Percentiles rank a stretch among this genome's conserved stretches.
Conservation (phyloP, 78 protist genomes). For the Goniomonas avonlea region DNA sequence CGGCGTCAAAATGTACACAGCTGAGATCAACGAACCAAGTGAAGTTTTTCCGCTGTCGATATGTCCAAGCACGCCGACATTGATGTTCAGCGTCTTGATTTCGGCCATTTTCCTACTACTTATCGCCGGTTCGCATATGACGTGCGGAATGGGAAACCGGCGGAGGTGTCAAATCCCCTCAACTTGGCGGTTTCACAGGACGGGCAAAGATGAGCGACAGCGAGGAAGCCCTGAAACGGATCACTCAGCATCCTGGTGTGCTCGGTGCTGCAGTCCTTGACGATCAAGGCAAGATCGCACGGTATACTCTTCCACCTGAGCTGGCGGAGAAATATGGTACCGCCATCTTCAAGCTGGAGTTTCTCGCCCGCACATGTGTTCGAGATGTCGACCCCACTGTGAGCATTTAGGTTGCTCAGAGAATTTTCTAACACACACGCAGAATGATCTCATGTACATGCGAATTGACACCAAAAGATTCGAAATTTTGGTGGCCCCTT, state of each 20-base stretch:
- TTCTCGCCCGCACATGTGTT: background rate
- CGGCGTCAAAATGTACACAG: too few relatives aligned
- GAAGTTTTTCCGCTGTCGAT: slow-evolving; percentile 93
- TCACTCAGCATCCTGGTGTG: background rate
- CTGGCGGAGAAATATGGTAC: slow-evolving; percentile 12
- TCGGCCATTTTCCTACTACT: too few relatives aligned
- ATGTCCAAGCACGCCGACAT: slow-evolving; percentile 93
- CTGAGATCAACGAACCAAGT: slow-evolving; percentile 49
- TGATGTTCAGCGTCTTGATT: slow-evolving; percentile 53
- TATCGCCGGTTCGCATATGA: too few relatives aligned
- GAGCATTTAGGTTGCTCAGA: background rate
- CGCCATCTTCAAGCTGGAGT: background rate
- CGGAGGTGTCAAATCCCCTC: too few relatives aligned
- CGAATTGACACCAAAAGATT: slow-evolving; percentile 1
- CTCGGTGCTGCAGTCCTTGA: slow-evolving; percentile 11
- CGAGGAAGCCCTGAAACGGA: slow-evolving; percentile 6
- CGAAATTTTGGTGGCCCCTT: slow-evolving; percentile 7
- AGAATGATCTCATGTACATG: slow-evolving; percentile 6
- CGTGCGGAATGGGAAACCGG: too few relatives aligned
- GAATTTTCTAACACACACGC: background rate
- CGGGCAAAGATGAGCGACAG: slow-evolving; percentile 18
- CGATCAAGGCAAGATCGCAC: background rate
- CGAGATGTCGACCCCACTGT: slow-evolving; percentile 3
- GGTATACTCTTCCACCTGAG: background rate
- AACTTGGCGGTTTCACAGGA: too few relatives aligned